Percentiles rank a stretch among this genome's conserved stretches.
Evolutionary conservation across 345 rosid genomes (phyloP).

Genomic region (Arabidopsis arenosa): DNA sequence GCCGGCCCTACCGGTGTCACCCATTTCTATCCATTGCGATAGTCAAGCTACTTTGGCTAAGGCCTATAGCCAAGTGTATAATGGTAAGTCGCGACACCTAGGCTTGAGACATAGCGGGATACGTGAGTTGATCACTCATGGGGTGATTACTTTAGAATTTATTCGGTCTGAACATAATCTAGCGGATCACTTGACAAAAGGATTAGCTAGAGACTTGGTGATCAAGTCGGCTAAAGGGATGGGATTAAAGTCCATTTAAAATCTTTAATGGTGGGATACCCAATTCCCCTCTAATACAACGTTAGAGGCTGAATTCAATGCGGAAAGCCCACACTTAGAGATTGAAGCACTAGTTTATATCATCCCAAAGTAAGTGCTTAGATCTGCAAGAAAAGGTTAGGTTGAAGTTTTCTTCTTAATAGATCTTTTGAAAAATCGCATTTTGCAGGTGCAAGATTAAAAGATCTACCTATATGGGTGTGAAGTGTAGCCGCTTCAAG

Average conservation of each 20-base stretch:
- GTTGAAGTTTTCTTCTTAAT: not conserved
- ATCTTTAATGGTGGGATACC: too few species aligned
- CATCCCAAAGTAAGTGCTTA: not conserved
- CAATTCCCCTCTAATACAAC: too few species aligned
- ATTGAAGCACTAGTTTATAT: not conserved
- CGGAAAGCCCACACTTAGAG: not conserved
- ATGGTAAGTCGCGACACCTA: not conserved
- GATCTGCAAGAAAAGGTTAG: not conserved
- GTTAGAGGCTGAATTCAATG: not conserved
- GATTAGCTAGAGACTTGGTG: too few species aligned
- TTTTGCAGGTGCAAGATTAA: not conserved
- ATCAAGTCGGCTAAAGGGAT: too few species aligned
- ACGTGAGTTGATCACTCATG: too few species aligned
- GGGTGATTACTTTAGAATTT: too few species aligned
- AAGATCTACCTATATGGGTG: not conserved
- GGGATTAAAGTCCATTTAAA: too few species aligned
- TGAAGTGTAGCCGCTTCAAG: not conserved
- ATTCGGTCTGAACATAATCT: too few species aligned
- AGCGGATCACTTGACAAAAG: too few species aligned
- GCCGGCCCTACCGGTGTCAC: not conserved
- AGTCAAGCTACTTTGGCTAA: conserved; percentile 1
- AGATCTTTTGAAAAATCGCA: not conserved
- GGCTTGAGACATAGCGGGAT: too few species aligned
- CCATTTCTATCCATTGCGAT: not conserved
- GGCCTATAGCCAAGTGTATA: not conserved